These are phyloP conservation scores for Fraxinus xanthoxyloides DNA, from an alignment of 305 asterid genomes.

Conservation along the genomic window DNA sequence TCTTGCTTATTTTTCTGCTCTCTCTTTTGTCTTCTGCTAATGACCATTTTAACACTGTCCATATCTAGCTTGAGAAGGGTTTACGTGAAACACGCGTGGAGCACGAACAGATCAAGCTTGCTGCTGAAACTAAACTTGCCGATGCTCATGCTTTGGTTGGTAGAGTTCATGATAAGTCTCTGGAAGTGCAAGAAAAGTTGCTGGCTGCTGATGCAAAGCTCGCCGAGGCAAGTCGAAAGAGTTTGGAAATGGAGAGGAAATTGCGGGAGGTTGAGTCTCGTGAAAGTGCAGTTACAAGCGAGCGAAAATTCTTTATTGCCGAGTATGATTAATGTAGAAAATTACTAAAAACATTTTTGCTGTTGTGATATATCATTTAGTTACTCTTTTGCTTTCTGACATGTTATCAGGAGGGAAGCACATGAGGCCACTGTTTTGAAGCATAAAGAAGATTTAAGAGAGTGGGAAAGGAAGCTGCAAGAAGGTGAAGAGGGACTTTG, in stretches of 20 bases:
- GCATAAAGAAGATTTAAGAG: conserved; percentile 64
- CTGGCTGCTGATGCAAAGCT: conserved; percentile 81
- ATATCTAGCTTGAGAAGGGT: conserved; percentile 70
- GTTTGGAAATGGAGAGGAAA: conserved; percentile 71
- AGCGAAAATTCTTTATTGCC: conserved; percentile 62
- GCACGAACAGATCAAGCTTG: conserved; percentile 49
- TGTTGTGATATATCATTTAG: background rate
- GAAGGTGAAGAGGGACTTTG: conserved; percentile 79
- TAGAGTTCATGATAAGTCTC: conserved; percentile 61
- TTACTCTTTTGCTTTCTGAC: conserved; percentile 3
- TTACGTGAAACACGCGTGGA: conserved; percentile 49
- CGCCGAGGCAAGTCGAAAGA: conserved; percentile 74
- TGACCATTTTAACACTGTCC: background rate
- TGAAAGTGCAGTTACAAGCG: conserved; percentile 71
- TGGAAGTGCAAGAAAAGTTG: conserved; percentile 64
- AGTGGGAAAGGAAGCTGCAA: conserved; percentile 81
- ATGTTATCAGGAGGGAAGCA: conserved; percentile 60
- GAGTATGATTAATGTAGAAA: conserved; percentile 52
- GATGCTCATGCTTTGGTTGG: conserved; percentile 59
- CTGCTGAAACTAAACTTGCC: conserved; percentile 60
- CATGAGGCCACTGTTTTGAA: conserved; percentile 54
- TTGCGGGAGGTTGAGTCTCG: conserved; percentile 73
- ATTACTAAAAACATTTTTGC: background rate
- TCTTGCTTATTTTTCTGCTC: background rate
- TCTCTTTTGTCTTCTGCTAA: background rate